Conservation (phyloP, 768 basidiomycete species). For the Lyophyllum decastes region DNA sequence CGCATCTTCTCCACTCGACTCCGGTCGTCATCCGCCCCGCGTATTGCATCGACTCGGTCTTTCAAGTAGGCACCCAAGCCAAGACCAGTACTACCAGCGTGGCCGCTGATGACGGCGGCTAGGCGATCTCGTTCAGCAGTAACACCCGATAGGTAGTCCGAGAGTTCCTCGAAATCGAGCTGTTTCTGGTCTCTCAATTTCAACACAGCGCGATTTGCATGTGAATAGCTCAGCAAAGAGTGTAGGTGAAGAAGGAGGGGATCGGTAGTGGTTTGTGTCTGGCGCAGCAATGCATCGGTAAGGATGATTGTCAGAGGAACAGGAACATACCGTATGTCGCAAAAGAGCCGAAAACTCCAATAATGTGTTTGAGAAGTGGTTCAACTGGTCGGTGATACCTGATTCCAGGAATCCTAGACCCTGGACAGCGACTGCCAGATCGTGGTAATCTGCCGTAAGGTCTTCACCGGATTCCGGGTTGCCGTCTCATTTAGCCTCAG, state of each 20-base stretch:
- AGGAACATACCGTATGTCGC: conserved; percentile 69
- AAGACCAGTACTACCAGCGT: conserved; percentile 80
- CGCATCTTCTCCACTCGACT: conserved; percentile 92
- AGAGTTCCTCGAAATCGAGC: conserved; percentile 96
- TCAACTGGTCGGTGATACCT: conserved; percentile 96
- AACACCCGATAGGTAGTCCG: conserved; percentile 91
- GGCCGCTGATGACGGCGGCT: conserved; percentile 87
- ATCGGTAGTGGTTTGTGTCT: conserved; percentile 91
- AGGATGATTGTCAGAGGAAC: conserved; percentile 1
- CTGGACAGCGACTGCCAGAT: conserved; percentile 93
- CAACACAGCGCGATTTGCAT: conserved; percentile 90
- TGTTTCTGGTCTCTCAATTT: conserved; percentile 98
- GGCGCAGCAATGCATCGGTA: conserved; percentile 4
- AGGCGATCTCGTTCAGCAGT: conserved; percentile 91
- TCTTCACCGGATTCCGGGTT: conserved; percentile 85
- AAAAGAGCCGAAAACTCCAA: conserved; percentile 92
- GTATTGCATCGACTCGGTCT: conserved; percentile 88
- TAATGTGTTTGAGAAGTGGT: conserved; percentile 94
- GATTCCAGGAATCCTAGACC: conserved; percentile 97
- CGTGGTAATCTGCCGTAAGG: conserved; percentile 96
- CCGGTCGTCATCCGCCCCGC: conserved; percentile 92
- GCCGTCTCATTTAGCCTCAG: conserved; percentile 87
- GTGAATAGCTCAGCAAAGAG: conserved; percentile 90
- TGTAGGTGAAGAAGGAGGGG: conserved; percentile 90
- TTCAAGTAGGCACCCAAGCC: conserved; percentile 89